Conservation (phyloP, 2,329 filamentous ascomycete species). For the Xylaria sp. region DNA sequence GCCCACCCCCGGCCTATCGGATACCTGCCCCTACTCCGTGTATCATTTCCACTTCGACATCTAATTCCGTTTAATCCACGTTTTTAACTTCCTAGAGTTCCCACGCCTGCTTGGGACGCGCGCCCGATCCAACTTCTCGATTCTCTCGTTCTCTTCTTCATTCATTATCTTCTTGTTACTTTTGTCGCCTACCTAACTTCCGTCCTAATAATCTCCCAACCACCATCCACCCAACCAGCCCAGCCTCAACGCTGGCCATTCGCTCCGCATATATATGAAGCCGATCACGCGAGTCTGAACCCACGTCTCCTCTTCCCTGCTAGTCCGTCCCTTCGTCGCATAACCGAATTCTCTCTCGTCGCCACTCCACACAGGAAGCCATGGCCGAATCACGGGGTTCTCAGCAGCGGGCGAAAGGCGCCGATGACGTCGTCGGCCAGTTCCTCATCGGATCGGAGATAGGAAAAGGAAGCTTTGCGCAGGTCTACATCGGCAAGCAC, state of each 20-base stretch:
- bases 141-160: slow-evolving; percentile 10
- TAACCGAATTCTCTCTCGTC: slow-evolving; percentile 31
- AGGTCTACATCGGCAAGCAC: slow-evolving; percentile 83
- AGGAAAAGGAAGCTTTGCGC: slow-evolving; percentile 95
- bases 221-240: slow-evolving; percentile 13
- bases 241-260: slow-evolving; percentile 19
- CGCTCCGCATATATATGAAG: slow-evolving; percentile 31
- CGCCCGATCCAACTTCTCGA: slow-evolving; percentile 20
- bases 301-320: slow-evolving; percentile 27
- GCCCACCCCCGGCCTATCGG: slow-evolving; percentile 30
- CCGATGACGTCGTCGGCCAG: slow-evolving; percentile 55
- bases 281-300: slow-evolving; percentile 25
- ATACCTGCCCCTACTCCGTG: slow-evolving; percentile 32
- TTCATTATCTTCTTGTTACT: slow-evolving; percentile 23
- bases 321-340: slow-evolving; percentile 33
- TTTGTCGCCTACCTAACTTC: slow-evolving; percentile 3
- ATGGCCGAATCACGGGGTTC: slow-evolving; percentile 31
- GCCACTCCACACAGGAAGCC: slow-evolving; percentile 32
- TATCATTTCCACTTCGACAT: slow-evolving; percentile 30
- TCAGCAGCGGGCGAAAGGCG: slow-evolving; percentile 34
- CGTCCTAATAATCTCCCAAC: slow-evolving; percentile 6
- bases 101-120: slow-evolving; percentile 21
- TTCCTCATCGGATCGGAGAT: slow-evolving; percentile 85
- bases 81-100: neutral
- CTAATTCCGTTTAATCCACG: slow-evolving; percentile 22